These are phyloP conservation scores for Postia placenta DNA, from an alignment of 768 basidiomycete genomes.

Conservation along the genomic window DNA sequence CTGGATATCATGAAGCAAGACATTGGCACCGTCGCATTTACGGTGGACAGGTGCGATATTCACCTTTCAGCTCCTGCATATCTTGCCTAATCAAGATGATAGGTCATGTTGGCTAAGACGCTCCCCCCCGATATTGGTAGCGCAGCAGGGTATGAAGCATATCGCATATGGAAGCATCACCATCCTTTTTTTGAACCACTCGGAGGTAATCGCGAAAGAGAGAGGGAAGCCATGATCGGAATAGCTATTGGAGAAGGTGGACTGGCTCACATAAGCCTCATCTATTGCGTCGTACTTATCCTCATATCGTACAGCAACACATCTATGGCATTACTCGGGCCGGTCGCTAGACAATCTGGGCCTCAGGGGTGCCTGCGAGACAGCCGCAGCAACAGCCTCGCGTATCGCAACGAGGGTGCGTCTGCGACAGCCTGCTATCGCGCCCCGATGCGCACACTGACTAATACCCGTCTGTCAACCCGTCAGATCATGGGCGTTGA, in stretches of 20 bases:
- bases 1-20: constrained; percentile 54
- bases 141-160: constrained; percentile 75
- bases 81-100: not conserved
- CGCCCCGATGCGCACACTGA: not conserved
- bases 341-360: constrained; percentile 39
- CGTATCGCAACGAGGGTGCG: constrained; percentile 12
- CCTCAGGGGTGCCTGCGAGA: constrained; percentile 48
- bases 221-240: constrained; percentile 61
- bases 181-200: constrained; percentile 49
- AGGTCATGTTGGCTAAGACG: constrained; percentile 49
- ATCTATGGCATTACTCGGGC: constrained; percentile 46
- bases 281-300: not conserved
- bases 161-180: constrained; percentile 60
- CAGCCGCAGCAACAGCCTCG: constrained; percentile 55
- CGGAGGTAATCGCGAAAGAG: constrained; percentile 47
- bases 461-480: not conserved
- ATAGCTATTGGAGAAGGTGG: constrained; percentile 70
- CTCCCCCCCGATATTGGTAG: constrained; percentile 60
- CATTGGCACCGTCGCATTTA: constrained; percentile 66
- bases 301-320: constrained; percentile 35
- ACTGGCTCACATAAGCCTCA: not conserved
- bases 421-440: not conserved
- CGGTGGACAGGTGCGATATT: constrained; percentile 44
- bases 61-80: not conserved
- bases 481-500: not conserved